Evolutionary conservation across 495 filamentous ascomycete species (phyloP).

Genomic region (Hypoxylon fragiforme): DNA sequence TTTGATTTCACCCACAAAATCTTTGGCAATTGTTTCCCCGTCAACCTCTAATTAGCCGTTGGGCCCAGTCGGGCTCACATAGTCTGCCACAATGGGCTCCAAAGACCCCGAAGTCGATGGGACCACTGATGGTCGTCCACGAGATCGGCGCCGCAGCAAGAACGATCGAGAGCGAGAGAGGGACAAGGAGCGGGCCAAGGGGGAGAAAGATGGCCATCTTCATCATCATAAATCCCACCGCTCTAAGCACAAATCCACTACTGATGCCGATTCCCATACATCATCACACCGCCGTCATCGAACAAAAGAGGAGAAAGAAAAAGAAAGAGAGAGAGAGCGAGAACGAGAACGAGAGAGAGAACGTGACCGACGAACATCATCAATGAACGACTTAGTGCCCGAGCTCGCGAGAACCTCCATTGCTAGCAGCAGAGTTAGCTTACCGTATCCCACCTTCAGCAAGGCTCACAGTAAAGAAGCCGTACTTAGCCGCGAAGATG

Average conservation of each 20-base stretch:
- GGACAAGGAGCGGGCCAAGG: slow-evolving; percentile 35
- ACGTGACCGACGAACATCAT: slow-evolving; percentile 36
- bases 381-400: slow-evolving; percentile 53
- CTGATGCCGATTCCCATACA: slow-evolving; percentile 45
- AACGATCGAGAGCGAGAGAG: slow-evolving; percentile 36
- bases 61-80: slow-evolving; percentile 42
- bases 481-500: slow-evolving; percentile 63
- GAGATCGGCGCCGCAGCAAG: slow-evolving; percentile 47
- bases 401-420: slow-evolving; percentile 49
- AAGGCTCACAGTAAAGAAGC: slow-evolving; percentile 88
- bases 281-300: slow-evolving; percentile 46
- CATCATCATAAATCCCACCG: slow-evolving; percentile 40
- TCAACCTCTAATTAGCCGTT: slow-evolving; percentile 15
- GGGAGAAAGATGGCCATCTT: slow-evolving; percentile 29
- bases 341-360: too few relatives aligned
- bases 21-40: slow-evolving; percentile 4
- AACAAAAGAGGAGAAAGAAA: slow-evolving; percentile 47
- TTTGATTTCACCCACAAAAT: slow-evolving; percentile 3
- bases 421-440: slow-evolving; percentile 54
- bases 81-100: slow-evolving; percentile 49
- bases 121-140: slow-evolving; percentile 43
- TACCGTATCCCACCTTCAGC: slow-evolving; percentile 84
- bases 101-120: slow-evolving; percentile 47
- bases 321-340: too few relatives aligned
- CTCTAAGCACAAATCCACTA: slow-evolving; percentile 40